Percentiles rank a stretch among this genome's conserved stretches.
Conservation (phyloP, 805 yeast species). For the Brettanomyces anomalus region DNA sequence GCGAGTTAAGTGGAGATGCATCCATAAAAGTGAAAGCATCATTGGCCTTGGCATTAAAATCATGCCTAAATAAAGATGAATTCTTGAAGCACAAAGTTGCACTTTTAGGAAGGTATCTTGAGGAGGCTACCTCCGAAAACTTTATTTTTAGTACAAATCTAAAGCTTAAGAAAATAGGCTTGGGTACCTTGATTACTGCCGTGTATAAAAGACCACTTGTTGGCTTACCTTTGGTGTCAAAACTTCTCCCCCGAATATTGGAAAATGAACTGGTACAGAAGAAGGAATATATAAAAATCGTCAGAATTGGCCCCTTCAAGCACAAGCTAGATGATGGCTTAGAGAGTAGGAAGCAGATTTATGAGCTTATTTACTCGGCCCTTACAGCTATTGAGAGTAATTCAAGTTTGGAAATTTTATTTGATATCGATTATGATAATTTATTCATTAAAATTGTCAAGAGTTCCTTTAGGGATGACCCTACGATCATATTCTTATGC, state of each 20-base stretch:
- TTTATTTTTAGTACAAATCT: constrained; percentile 31
- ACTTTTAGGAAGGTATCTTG: constrained; percentile 16
- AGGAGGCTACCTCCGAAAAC: constrained; percentile 14
- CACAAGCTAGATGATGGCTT: constrained; percentile 74
- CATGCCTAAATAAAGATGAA: constrained; percentile 11
- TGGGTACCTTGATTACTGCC: constrained; percentile 50
- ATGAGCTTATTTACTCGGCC: constrained; percentile 58
- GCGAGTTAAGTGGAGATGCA: constrained; percentile 8
- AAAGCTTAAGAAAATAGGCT: constrained; percentile 50
- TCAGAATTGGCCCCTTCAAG: constrained; percentile 83
- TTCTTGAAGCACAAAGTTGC: constrained; percentile 6
- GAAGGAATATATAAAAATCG: constrained; percentile 48
- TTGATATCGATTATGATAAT: constrained; percentile 17
- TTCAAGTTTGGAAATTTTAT: constrained; percentile 10
- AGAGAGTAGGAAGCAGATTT: constrained; percentile 61
- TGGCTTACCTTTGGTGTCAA: constrained; percentile 35
- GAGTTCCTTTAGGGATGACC: constrained; percentile 50
- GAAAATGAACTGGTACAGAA: constrained; percentile 44
- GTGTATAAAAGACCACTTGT: constrained; percentile 45
- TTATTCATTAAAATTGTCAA: constrained; percentile 33
- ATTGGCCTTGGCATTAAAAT: constrained; percentile 23
- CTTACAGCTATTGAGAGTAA: constrained; percentile 25
- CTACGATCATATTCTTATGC: constrained; percentile 47
- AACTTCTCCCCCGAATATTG: constrained; percentile 41
- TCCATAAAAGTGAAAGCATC: constrained; percentile 14